Evolutionary conservation across 306 rosid genomes (phyloP), one percentile per base, ranked within the genome.

Genomic region (Quillaja saponaria): DNA sequence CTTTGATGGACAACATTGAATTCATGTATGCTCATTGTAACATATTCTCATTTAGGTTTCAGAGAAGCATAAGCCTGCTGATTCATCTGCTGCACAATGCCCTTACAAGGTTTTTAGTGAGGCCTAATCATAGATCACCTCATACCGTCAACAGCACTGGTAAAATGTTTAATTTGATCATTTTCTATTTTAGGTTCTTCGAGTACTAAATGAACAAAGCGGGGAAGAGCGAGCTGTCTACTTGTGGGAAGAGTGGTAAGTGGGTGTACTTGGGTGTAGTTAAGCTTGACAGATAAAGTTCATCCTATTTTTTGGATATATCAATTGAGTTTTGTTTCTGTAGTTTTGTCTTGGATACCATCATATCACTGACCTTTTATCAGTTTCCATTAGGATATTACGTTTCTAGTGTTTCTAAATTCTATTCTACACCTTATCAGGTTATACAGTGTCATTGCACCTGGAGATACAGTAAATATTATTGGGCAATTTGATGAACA

Each of bases 401-500:
- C 72, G 69, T 50, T 70, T 56, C 58, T 42, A 45, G 31, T 14
- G 54, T 67, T 55, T 69, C 52, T 73, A 20, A 63, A 70, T 71
- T 55, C 13, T 65, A 58, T 47, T 59, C 33, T 49, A 37, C 52
- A 67, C 60, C 45, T 64, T 73, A 25, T 53, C 81, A 91, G 98
- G 98, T 77, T 62, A 71, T 67, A 65, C 73, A 84, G 95, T 72
- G 74, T 79, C 55, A 71, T 88, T 81, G 74, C 92, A 14, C 98
- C 95, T 42, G 98, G 98, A 79, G 95, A 92, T 74, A 77, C 92
- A 15, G 83, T 92, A 42, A 87, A 92, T 64, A 55, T 92, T 59
- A 84, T 92, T 16, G 95, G 98, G 55, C 84, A 86, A 69, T 92
- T 86, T 60, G 84, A 82, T 64, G 85, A 81, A 67, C 68, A 75